phyloP scores from a whole-genome alignment of 768 basidiomycete species.

The Dacryopinax primogenitus region DNA sequence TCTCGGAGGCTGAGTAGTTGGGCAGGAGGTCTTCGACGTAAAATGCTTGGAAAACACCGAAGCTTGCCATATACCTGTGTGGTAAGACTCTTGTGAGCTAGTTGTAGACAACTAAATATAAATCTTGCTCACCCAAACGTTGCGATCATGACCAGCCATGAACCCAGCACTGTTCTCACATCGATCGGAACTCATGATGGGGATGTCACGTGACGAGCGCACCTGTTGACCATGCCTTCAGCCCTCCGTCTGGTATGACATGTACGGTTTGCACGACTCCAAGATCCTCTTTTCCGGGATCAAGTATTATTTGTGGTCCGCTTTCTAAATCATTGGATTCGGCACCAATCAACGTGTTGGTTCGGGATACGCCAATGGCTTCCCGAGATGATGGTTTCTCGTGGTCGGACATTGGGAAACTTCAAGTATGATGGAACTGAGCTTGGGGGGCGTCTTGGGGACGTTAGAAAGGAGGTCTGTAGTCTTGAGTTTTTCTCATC shows the following conservation, averaged over 20 bases:
- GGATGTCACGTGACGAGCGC: not conserved
- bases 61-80: not conserved
- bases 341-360: not conserved
- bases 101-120: not conserved
- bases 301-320: not conserved
- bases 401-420: not conserved
- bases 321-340: not conserved
- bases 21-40: slow-evolving; percentile 26
- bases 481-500: too few species aligned
- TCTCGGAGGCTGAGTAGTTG: slow-evolving; percentile 21
- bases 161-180: not conserved
- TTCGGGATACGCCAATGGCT: not conserved
- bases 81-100: not conserved
- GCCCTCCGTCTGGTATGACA: not conserved
- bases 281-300: not conserved
- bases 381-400: not conserved
- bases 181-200: not conserved
- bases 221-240: not conserved
- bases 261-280: not conserved
- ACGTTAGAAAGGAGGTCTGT: too few species aligned
- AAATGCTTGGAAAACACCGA: slow-evolving; percentile 9
- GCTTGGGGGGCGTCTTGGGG: too few species aligned
- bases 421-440: not conserved
- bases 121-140: slow-evolving; percentile 18
- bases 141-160: slow-evolving; percentile 10